Evolutionary conservation across 495 filamentous ascomycete species (phyloP), one percentile per base, ranked within the genome.

Genomic region (Astrocystis sublimbata): DNA sequence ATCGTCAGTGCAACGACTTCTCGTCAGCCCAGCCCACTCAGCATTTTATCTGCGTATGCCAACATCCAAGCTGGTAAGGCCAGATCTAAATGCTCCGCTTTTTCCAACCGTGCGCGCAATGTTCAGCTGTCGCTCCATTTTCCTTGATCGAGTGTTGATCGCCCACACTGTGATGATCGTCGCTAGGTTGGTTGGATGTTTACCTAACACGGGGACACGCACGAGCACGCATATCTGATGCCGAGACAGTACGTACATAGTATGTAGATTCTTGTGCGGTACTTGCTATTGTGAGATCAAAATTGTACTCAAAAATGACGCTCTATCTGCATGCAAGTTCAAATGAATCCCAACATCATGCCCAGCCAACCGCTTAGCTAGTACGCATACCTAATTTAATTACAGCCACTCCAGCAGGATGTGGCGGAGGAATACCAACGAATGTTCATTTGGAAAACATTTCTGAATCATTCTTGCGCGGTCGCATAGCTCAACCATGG

Each of bases 41-140:
- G n/a, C n/a, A n/a, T n/a, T n/a, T n/a, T n/a, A n/a, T n/a, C n/a
- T n/a, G n/a, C n/a, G n/a, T n/a, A n/a, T n/a, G n/a, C n/a, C n/a
- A n/a, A n/a, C n/a, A n/a, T n/a, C n/a, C 46, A 12, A 49, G 46
- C 13, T 3, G 3, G n/a, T 45, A 45, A 45, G 15, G 24, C 21
- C 42, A 45, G 42, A 24, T 45, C 24, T n/a, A 49, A 26, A 23
- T 49, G 24, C 46, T 49, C 46, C 46, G 46, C 46, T 28, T 28
- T n/a, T 8, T 13, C 46, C 24, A 49, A 49, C 13, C 24, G 24
- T n/a, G n/a, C 43, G 42, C 46, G 9, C 15, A 7, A 17, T 30
- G 30, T 49, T 28, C 10, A 24, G 51, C 6, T 23, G 24, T 56
- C 35, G 52, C 24, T 42, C 30, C 36, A 26, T 42, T 56, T 56